Percentiles rank a stretch among this genome's conserved stretches.
These are phyloP conservation scores for Corynespora cassiicola DNA, from an alignment of 2,329 filamentous ascomycete species.

Conservation along the genomic window DNA sequence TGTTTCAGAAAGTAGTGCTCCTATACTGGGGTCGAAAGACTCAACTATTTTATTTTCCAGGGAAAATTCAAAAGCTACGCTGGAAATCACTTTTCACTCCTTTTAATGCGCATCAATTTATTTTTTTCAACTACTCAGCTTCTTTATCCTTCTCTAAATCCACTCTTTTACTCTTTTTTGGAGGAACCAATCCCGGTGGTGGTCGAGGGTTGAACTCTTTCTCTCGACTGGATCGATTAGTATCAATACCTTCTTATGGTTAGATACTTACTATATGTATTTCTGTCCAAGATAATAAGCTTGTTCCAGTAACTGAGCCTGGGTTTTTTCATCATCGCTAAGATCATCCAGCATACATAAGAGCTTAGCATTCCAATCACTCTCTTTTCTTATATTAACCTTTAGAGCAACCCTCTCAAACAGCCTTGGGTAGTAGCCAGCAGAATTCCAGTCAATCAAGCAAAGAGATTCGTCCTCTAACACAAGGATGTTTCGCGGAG, in stretches of 20 bases:
- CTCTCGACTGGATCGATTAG: background rate
- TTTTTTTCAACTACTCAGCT: too few relatives aligned
- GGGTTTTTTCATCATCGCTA: slow-evolving; percentile 1
- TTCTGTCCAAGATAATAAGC: slow-evolving; percentile 6
- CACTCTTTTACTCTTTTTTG: too few relatives aligned
- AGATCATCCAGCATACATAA: slow-evolving; percentile 1
- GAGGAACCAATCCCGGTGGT: too few relatives aligned
- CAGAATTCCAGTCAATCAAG: slow-evolving; percentile 16
- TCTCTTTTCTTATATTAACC: slow-evolving; percentile 1
- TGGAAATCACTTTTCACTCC: too few relatives aligned
- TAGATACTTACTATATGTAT: slow-evolving; percentile 7
- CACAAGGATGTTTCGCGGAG: slow-evolving; percentile 19
- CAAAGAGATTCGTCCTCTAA: slow-evolving; percentile 13
- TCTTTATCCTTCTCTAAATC: too few relatives aligned
- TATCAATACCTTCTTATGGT: background rate
- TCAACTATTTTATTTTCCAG: too few relatives aligned
- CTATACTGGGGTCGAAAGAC: too few relatives aligned
- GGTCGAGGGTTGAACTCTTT: background rate
- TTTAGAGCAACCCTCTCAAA: slow-evolving; percentile 9
- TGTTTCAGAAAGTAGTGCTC: too few relatives aligned
- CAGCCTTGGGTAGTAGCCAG: slow-evolving; percentile 15
- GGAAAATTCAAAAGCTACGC: too few relatives aligned
- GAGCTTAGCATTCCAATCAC: slow-evolving; percentile 5
- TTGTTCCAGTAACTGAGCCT: slow-evolving; percentile 6
- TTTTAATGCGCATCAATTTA: too few relatives aligned